A percentile compares a stretch with the other conserved stretches of the same genome.
Conservation (phyloP, 768 basidiomycete species). For the Mycena rebaudengoi region DNA sequence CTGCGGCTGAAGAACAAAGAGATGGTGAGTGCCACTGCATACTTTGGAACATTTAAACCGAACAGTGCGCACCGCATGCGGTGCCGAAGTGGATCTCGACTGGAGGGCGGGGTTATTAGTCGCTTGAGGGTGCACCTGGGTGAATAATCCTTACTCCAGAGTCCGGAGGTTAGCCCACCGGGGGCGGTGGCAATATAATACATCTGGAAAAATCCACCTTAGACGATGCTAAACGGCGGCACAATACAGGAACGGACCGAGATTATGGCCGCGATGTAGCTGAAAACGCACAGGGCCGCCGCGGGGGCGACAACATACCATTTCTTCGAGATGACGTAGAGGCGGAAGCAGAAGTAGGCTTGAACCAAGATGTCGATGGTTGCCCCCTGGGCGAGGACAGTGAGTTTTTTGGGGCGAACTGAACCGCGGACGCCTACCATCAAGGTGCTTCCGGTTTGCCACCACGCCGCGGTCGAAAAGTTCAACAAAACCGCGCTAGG, state of each 20-base stretch:
- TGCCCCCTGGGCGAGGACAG: constrained; percentile 33
- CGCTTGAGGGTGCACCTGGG: not conserved
- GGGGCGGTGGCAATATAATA: constrained; percentile 36
- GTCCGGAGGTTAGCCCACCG: constrained; percentile 23
- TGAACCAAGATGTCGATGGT: constrained; percentile 43
- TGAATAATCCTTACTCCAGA: constrained; percentile 40
- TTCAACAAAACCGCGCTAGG: constrained; percentile 37
- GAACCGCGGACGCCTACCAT: constrained; percentile 31
- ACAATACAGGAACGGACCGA: constrained; percentile 34
- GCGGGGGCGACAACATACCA: constrained; percentile 34
- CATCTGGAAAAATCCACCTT: constrained; percentile 25
- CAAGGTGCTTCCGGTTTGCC: constrained; percentile 39
- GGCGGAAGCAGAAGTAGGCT: constrained; percentile 39
- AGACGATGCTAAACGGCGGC: not conserved
- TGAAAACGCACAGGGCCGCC: constrained; percentile 33
- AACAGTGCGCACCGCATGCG: constrained; percentile 35
- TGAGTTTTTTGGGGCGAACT: no score
- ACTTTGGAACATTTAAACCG: no score
- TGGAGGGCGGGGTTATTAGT: constrained; percentile 7
- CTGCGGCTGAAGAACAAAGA: constrained; percentile 35
- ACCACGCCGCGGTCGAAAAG: constrained; percentile 45
- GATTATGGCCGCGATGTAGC: constrained; percentile 36
- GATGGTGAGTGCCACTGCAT: not conserved
- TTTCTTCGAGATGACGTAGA: constrained; percentile 37
- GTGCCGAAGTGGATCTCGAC: constrained; percentile 39